These are phyloP conservation scores for Trichoderma atrobrunneum DNA, from an alignment of 2,329 filamentous ascomycete species.

Conservation along the genomic window DNA sequence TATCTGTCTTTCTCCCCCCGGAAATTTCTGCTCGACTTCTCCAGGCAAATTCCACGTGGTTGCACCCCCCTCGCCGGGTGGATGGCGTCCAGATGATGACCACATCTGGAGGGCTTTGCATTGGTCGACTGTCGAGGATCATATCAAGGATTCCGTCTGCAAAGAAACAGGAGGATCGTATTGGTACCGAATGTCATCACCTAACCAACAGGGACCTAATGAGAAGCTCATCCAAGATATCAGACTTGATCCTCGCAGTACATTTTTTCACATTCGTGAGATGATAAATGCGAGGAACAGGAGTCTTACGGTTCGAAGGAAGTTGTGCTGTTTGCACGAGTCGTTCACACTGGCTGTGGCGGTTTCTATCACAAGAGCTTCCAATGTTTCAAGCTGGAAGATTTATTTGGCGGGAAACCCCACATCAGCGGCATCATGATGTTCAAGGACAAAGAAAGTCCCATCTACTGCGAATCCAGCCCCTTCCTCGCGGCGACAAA, in stretches of 20 bases:
- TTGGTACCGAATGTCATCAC: neutral
- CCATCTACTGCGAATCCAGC: conserved; percentile 26
- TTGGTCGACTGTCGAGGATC: neutral
- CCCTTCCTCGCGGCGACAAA: conserved; percentile 23
- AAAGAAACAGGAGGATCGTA: neutral
- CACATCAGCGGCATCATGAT: conserved; percentile 39
- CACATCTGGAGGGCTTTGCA: neutral
- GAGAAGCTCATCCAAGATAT: neutral
- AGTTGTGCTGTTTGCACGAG: conserved; percentile 62
- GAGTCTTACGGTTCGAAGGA: conserved; percentile 35
- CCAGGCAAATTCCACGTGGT: neutral
- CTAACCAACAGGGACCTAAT: neutral
- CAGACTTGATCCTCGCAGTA: conserved; percentile 29
- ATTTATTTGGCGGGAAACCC: conserved; percentile 59
- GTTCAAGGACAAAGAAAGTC: conserved; percentile 21
- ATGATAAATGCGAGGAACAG: conserved; percentile 47
- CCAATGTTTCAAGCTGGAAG: conserved; percentile 63
- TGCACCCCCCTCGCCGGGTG: neutral
- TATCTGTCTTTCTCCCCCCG: neutral
- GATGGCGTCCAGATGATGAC: neutral
- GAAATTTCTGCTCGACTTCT: neutral
- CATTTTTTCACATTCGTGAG: conserved; percentile 64
- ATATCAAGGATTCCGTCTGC: neutral
- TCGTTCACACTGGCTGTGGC: conserved; percentile 57
- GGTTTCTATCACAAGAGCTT: conserved; percentile 37